A percentile compares a stretch with the other conserved stretches of the same genome.
phyloP scores from a whole-genome alignment of 306 rosid species.

The Trichosanthes cucumerina region DNA sequence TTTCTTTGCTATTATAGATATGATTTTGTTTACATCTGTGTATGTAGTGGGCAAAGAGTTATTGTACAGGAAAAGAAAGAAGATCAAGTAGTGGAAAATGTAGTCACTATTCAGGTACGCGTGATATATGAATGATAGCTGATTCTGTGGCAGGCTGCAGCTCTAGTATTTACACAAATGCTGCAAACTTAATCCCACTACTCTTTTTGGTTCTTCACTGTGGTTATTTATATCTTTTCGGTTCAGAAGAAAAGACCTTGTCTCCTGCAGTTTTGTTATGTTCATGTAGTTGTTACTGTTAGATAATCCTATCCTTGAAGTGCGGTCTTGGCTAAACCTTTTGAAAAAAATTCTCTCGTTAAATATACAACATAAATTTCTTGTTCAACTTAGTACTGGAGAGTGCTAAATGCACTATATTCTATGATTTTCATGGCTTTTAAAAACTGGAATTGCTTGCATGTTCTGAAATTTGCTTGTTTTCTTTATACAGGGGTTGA shows the following conservation, averaged over 20 bases:
- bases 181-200: not conserved
- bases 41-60: slow-evolving; percentile 82
- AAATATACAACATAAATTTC: not conserved
- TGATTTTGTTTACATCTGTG: slow-evolving; percentile 18
- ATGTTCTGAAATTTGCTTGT: not conserved
- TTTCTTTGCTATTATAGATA: not conserved
- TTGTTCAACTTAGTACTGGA: not conserved
- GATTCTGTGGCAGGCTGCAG: not conserved
- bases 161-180: not conserved
- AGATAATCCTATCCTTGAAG: not conserved
- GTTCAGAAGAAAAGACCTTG: not conserved
- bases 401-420: not conserved
- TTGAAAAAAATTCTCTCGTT: no score
- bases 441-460: not conserved
- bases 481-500: slow-evolving; percentile 42
- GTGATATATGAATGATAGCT: slow-evolving; percentile 14
- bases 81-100: slow-evolving; percentile 59
- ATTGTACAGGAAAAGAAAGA: slow-evolving; percentile 62
- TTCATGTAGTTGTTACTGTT: not conserved
- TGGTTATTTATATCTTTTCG: not conserved
- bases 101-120: slow-evolving; percentile 80
- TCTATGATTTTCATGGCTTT: not conserved
- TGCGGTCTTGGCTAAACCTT: not conserved
- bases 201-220: not conserved
- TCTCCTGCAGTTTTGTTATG: not conserved